phyloP scores from a whole-genome alignment of 768 basidiomycete genomes.

The Lyophyllum decastes region DNA sequence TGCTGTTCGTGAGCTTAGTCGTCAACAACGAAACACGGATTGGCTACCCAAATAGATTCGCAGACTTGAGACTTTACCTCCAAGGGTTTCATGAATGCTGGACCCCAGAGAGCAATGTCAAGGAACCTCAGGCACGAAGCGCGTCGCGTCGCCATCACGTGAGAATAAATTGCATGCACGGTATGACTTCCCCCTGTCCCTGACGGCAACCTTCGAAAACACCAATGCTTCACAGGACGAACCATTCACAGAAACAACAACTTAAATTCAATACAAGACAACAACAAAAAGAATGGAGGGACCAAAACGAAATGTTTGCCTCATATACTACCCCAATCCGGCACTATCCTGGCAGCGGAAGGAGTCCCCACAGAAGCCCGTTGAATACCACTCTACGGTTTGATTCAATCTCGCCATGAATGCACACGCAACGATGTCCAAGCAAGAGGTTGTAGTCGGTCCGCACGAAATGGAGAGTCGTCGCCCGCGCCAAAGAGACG shows the following conservation, averaged over 20 bases:
- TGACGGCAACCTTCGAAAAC: too few species aligned
- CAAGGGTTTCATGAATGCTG: too few species aligned
- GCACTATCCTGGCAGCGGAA: constrained; percentile 77
- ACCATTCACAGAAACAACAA: too few species aligned
- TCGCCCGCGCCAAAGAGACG: constrained; percentile 1
- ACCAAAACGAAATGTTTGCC: constrained; percentile 53
- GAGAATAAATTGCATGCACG: background rate
- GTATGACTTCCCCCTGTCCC: too few species aligned
- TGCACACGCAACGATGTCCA: background rate
- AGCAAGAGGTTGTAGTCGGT: background rate
- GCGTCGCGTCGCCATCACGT: background rate
- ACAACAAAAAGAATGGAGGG: background rate
- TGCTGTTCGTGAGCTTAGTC: too few species aligned
- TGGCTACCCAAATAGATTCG: too few species aligned
- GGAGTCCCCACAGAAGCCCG: constrained; percentile 82
- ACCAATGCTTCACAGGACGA: too few species aligned
- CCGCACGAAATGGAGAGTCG: constrained; percentile 17
- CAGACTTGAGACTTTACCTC: too few species aligned
- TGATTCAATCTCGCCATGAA: constrained; percentile 22
- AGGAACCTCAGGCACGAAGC: background rate
- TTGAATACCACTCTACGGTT: constrained; percentile 53
- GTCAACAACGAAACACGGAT: too few species aligned
- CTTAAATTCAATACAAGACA: too few species aligned
- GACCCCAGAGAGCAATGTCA: too few species aligned
- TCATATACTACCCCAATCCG: constrained; percentile 82